phyloP scores from a whole-genome alignment of 2,329 filamentous ascomycete species.

The Thermothelomyces thermophilus region DNA sequence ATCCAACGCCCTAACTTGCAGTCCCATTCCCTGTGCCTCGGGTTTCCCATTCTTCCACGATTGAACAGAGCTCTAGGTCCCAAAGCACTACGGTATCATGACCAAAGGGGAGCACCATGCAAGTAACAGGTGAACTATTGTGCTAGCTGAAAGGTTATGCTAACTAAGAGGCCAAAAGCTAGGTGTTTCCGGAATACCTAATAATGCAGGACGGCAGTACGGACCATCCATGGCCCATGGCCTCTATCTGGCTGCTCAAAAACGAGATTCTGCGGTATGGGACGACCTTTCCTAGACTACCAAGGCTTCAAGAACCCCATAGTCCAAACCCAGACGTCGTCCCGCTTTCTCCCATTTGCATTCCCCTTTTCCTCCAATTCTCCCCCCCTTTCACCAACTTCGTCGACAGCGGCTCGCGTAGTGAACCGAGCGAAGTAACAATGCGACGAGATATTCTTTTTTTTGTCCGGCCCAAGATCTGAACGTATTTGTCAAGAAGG shows the following conservation, averaged over 20 bases:
- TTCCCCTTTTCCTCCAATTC: background rate
- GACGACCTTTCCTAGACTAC: slow-evolving; percentile 25
- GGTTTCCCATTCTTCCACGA: background rate
- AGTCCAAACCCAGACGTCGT: slow-evolving; percentile 22
- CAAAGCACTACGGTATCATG: background rate
- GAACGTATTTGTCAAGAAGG: slow-evolving; percentile 18
- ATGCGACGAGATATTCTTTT: background rate
- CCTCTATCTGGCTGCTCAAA: slow-evolving; percentile 9
- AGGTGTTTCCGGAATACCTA: slow-evolving; percentile 6
- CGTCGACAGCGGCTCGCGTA: background rate
- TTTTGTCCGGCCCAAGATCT: slow-evolving; percentile 10
- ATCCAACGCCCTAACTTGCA: background rate
- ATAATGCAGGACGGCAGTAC: slow-evolving; percentile 13
- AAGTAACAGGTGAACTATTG: too few relatives aligned
- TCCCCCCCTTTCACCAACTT: background rate
- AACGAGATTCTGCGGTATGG: slow-evolving; percentile 19
- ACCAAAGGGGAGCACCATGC: background rate
- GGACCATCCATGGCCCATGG: background rate
- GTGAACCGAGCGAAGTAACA: background rate
- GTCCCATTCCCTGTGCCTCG: background rate
- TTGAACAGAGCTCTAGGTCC: background rate
- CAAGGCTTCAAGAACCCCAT: slow-evolving; percentile 23
- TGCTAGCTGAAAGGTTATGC: slow-evolving; percentile 5
- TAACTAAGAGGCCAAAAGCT: slow-evolving; percentile 13
- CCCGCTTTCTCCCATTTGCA: slow-evolving; percentile 1